Evolutionary conservation across 805 yeast genomes (phyloP), one percentile per base, ranked within the genome.

Genomic region (Ogataea ganodermae): DNA sequence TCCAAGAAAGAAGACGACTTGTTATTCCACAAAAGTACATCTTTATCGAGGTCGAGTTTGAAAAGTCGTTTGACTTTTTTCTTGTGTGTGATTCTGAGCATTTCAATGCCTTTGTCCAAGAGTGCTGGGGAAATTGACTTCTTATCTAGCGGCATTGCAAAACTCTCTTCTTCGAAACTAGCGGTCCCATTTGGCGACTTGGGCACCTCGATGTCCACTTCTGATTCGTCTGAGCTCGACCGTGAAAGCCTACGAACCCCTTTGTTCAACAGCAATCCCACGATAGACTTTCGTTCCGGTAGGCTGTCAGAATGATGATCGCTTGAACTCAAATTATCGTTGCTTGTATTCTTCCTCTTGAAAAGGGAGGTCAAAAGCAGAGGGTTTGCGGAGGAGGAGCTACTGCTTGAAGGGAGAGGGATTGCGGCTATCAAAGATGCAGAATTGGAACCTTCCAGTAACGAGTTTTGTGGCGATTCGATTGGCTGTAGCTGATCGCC

Each of bases 71-170:
- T 79, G 17, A 82, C 80, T 54, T 76, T 78, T 53, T 89, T 86
- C 52, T 80, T 80, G 45, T 81, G 84, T 2, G 96, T 86, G 16
- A 89, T 78, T 55, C 89, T 76, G 23, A 86, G 62, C 50, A 89
- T 67, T 2, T 83, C 76, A 13, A 87, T 60, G 0, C 96, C 96
- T 3, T 71, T 73, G 8, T 73, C 67, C 4, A 81, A 61, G n/a
- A 75, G 66, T 3, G 73, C 73, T 0, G 78, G 72, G 0, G 85
- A 78, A 10, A 73, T 65, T 0, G 69, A 59, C 16, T 60, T 60
- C 31, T 61, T 54, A 36, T 61, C 66, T 4, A 61, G 28, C 3
- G 62, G 64, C 8, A 37, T 44, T 3, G 45, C 16, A 22, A 44
- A 55, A 1, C 18, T 20, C 18, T 54, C 58, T 3, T 50, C 56